Percentiles rank a stretch among this genome's conserved stretches.
Conservation (phyloP, 2,329 filamentous ascomycete species). For the Ilyonectria destructans region DNA sequence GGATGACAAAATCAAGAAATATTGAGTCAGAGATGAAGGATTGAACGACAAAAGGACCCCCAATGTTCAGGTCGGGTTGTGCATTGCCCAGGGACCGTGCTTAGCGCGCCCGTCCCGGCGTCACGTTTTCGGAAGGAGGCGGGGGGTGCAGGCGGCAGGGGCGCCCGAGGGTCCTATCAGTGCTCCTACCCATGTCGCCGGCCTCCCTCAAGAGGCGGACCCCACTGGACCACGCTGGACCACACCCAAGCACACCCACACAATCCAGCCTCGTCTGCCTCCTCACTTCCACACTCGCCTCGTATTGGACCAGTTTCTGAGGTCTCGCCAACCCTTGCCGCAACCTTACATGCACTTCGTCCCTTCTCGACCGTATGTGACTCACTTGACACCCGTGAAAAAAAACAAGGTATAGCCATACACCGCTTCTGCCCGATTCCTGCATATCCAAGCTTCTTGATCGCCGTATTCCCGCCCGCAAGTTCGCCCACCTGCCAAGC, state of each 20-base stretch:
- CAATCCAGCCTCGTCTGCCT: neutral
- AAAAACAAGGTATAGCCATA: neutral
- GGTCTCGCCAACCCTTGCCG: slow-evolving; percentile 1
- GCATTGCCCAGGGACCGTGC: neutral
- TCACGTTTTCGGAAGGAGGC: slow-evolving; percentile 22
- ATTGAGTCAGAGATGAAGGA: neutral
- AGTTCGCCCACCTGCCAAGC: slow-evolving; percentile 6
- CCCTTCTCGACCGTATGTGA: slow-evolving; percentile 4
- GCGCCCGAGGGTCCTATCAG: neutral
- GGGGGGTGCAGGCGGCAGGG: slow-evolving; percentile 17
- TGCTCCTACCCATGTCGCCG: neutral
- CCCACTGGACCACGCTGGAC: no score
- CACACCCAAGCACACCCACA: neutral
- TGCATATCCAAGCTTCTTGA: neutral
- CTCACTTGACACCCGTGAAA: neutral
- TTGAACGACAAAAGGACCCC: slow-evolving; percentile 4
- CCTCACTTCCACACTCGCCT: neutral
- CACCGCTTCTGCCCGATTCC: neutral
- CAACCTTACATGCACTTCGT: neutral
- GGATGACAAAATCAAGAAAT: neutral
- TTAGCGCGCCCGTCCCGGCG: slow-evolving; percentile 17
- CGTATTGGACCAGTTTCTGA: neutral
- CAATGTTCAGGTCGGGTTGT: neutral
- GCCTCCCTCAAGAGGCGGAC: no score
- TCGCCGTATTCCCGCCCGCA: neutral